phyloP scores from a whole-genome alignment of 2,329 filamentous ascomycete genomes.

The Verticillium alfalfae region DNA sequence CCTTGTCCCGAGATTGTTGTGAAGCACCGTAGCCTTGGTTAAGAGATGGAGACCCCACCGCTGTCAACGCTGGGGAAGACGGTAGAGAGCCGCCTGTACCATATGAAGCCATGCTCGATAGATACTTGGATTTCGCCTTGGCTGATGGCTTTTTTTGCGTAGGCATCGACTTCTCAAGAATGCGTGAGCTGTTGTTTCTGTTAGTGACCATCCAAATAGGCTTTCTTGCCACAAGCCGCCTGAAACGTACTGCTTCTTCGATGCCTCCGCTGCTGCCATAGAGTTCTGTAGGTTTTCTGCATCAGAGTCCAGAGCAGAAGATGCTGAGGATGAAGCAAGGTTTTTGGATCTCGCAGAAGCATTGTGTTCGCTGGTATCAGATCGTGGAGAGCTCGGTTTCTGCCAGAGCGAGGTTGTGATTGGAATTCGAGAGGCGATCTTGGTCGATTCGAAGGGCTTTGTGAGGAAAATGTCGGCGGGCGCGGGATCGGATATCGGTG shows the following conservation, averaged over 20 bases:
- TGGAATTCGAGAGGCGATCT: slow-evolving; percentile 41
- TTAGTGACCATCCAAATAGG: slow-evolving; percentile 16
- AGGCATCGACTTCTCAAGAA: slow-evolving; percentile 23
- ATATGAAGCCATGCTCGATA: slow-evolving; percentile 33
- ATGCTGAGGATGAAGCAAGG: slow-evolving; percentile 21
- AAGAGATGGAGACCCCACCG: slow-evolving; percentile 46
- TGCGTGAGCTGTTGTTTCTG: slow-evolving; percentile 21
- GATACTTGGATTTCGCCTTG: slow-evolving; percentile 36
- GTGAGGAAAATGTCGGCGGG: slow-evolving; percentile 53
- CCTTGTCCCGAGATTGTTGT: slow-evolving; percentile 45
- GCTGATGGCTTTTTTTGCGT: slow-evolving; percentile 21
- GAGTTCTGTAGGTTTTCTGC: slow-evolving; percentile 43
- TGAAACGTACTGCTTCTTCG: slow-evolving; percentile 24
- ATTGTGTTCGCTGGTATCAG: not conserved
- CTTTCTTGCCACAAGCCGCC: slow-evolving; percentile 19
- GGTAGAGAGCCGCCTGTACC: slow-evolving; percentile 35
- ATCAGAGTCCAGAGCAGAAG: slow-evolving; percentile 41
- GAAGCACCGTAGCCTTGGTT: slow-evolving; percentile 44
- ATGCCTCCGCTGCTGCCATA: slow-evolving; percentile 34
- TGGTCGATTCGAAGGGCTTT: slow-evolving; percentile 40
- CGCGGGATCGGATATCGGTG: slow-evolving; percentile 35
- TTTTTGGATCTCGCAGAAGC: not conserved
- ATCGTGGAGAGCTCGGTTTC: slow-evolving; percentile 15
- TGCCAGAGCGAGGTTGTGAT: slow-evolving; percentile 46
- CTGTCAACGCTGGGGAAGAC: slow-evolving; percentile 50